These are phyloP conservation scores for Pholiota microspora DNA, from an alignment of 768 basidiomycete species.

Conservation along the genomic window DNA sequence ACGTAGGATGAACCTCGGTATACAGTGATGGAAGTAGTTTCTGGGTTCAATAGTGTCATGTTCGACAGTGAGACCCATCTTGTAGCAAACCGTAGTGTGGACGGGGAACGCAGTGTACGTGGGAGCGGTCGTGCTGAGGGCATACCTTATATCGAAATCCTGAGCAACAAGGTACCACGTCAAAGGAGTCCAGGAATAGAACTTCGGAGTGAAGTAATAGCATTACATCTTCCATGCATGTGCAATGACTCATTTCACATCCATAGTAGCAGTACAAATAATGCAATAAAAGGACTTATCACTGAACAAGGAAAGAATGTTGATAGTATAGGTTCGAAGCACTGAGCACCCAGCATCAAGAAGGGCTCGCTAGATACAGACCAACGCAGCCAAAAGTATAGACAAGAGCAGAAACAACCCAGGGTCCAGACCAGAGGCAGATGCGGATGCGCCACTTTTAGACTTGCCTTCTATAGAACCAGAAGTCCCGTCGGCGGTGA, in stretches of 20 bases:
- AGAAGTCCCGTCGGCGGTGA: not conserved
- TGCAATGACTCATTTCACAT: not conserved
- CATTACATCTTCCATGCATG: not conserved
- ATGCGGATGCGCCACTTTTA: not conserved
- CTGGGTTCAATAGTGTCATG: not conserved
- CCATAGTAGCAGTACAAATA: not conserved
- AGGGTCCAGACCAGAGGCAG: not conserved
- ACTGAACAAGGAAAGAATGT: not conserved
- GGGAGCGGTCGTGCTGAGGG: not conserved
- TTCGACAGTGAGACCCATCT: not conserved
- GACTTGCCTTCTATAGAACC: not conserved
- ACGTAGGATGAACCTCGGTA: constrained; percentile 30
- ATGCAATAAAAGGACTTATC: not conserved
- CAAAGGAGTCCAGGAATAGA: not conserved
- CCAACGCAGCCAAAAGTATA: not conserved
- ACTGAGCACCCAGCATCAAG: not conserved
- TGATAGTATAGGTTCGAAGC: no score
- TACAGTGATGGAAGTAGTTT: constrained; percentile 25
- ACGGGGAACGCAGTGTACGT: not conserved
- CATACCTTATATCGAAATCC: not conserved
- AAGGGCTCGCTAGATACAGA: not conserved
- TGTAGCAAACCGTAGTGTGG: not conserved
- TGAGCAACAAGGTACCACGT: not conserved
- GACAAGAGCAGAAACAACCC: not conserved
- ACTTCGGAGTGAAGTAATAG: not conserved